phyloP scores from a whole-genome alignment of 805 yeast species.

The Diddensiella transvaalensis region DNA sequence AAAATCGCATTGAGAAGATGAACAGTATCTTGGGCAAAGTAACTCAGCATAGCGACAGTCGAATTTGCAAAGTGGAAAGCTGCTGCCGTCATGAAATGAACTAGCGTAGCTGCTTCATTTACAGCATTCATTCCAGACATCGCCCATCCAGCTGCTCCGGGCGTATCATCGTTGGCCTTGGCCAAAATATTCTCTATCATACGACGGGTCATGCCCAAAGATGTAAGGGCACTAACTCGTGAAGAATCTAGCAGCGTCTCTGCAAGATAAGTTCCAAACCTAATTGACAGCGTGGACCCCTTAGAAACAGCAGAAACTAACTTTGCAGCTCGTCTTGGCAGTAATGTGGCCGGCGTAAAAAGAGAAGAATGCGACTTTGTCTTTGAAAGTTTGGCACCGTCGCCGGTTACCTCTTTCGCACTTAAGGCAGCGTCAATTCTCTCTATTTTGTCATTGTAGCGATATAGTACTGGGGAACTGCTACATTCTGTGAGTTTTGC shows the following conservation, averaged over 20 bases:
- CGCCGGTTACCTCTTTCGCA: background rate
- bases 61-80: constrained; percentile 29
- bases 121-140: constrained; percentile 21
- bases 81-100: constrained; percentile 29
- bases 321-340: constrained; percentile 27
- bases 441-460: background rate
- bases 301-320: constrained; percentile 28
- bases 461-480: background rate
- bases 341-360: constrained; percentile 17
- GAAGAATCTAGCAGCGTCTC: constrained; percentile 29
- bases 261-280: constrained; percentile 28
- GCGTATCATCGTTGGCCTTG: constrained; percentile 31
- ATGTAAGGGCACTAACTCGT: constrained; percentile 25
- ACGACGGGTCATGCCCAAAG: constrained; percentile 27
- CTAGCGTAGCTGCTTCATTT: constrained; percentile 26
- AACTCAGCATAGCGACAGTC: constrained; percentile 22
- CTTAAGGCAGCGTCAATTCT: background rate
- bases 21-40: constrained; percentile 30
- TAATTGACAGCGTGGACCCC: constrained; percentile 27
- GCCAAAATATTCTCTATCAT: constrained; percentile 29
- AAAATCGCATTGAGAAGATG: constrained; percentile 31
- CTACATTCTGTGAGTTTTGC: background rate
- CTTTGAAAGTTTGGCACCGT: background rate
- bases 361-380: background rate
- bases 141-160: constrained; percentile 27